These are phyloP conservation scores for Pseudogymnoascus sp. DNA, from an alignment of 2,329 filamentous ascomycete species.

Conservation along the genomic window DNA sequence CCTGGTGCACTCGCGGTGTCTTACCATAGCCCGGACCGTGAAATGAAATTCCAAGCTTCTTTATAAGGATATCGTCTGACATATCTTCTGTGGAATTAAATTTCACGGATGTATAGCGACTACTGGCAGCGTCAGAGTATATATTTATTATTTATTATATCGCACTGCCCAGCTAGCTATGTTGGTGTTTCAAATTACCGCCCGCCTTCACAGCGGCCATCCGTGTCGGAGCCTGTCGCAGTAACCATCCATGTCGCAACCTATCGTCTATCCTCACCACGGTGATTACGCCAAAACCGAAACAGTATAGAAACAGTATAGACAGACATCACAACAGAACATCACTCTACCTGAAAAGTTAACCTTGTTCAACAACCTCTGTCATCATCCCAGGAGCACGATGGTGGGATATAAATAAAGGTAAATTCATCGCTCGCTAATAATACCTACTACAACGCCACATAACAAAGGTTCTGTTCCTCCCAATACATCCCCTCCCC, in stretches of 20 bases:
- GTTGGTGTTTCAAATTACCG: neutral
- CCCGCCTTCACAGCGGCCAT: neutral
- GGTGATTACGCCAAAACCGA: too few relatives aligned
- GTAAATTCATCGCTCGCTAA: constrained; percentile 1
- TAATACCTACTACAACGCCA: neutral
- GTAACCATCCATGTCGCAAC: neutral
- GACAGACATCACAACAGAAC: too few relatives aligned
- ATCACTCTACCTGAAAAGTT: too few relatives aligned
- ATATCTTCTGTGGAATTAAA: neutral
- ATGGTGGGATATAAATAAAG: neutral
- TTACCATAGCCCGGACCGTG: neutral
- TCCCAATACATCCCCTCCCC: neutral
- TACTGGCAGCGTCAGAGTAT: neutral
- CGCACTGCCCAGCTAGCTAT: neutral
- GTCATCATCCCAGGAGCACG: neutral
- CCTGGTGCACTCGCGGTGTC: neutral
- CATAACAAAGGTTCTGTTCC: neutral
- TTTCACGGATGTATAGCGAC: neutral
- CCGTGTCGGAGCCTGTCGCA: too few relatives aligned
- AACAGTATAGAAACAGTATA: too few relatives aligned
- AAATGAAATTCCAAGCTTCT: neutral
- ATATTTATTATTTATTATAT: neutral
- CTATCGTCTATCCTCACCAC: too few relatives aligned
- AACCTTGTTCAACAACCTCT: too few relatives aligned
- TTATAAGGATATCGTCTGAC: neutral